phyloP scores from a whole-genome alignment of 257 asterid genomes.

The Avicennia marina region DNA sequence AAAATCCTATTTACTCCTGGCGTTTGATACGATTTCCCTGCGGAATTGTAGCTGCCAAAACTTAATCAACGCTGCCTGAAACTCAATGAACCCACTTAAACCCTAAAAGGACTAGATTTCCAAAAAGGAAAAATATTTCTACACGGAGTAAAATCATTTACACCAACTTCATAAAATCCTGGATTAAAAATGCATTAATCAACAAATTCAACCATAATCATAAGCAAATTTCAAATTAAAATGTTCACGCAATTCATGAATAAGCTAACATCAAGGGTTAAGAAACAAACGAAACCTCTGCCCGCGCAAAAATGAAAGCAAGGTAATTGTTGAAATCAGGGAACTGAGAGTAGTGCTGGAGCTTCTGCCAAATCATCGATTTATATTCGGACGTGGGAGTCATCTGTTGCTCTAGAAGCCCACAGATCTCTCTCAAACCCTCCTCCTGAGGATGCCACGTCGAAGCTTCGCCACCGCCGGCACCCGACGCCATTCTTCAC shows the following conservation, averaged over 20 bases:
- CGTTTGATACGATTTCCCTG: too few species aligned
- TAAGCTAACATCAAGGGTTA: background rate
- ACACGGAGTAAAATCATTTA: background rate
- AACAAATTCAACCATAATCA: constrained; percentile 13
- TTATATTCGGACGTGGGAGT: constrained; percentile 78
- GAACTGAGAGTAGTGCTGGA: constrained; percentile 85
- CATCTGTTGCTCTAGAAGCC: constrained; percentile 87
- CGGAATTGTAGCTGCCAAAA: too few species aligned
- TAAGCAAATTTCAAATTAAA: background rate
- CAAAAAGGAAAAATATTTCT: background rate
- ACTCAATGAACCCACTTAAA: constrained; percentile 4
- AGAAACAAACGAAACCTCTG: constrained; percentile 43
- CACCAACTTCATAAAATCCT: background rate
- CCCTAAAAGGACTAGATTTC: constrained; percentile 4
- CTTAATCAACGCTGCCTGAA: constrained; percentile 8
- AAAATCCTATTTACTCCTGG: background rate
- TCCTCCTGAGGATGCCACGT: constrained; percentile 87
- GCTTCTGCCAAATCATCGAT: constrained; percentile 75
- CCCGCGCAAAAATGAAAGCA: constrained; percentile 79
- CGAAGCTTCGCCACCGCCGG: constrained; percentile 35
- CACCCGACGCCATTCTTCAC: constrained; percentile 43
- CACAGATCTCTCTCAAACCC: constrained; percentile 94
- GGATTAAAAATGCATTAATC: background rate
- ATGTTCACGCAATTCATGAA: background rate
- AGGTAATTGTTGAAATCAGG: constrained; percentile 98